Evolutionary conservation across 1,139 yeast species (phyloP).

Genomic region (Geotrichum aggregatum): DNA sequence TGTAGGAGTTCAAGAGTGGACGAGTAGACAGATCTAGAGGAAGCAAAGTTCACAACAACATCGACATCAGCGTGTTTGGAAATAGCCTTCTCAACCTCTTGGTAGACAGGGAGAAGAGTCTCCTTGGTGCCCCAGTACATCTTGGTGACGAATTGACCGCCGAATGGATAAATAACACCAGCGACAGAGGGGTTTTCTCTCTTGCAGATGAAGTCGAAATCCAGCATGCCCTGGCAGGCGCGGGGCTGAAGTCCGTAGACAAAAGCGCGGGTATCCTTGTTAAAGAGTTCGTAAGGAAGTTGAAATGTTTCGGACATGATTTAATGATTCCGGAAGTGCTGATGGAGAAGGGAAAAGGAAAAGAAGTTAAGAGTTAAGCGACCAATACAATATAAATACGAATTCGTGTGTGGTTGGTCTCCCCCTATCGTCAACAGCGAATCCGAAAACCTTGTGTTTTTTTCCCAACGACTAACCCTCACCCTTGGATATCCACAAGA

Average conservation of each 20-base stretch:
- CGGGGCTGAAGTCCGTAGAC: conserved; percentile 46
- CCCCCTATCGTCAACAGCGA: too few relatives aligned
- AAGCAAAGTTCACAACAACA: conserved; percentile 48
- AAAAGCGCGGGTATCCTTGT: conserved; percentile 44
- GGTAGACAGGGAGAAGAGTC: conserved; percentile 46
- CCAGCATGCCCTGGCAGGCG: conserved; percentile 49
- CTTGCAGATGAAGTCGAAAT: conserved; percentile 47
- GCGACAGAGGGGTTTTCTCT: conserved; percentile 48
- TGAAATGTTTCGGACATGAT: conserved; percentile 19
- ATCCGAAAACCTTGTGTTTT: too few relatives aligned
- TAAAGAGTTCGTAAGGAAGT: conserved; percentile 41
- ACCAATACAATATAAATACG: too few relatives aligned
- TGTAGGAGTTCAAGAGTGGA: conserved; percentile 48
- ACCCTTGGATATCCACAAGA: too few relatives aligned
- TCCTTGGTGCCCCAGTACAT: conserved; percentile 52
- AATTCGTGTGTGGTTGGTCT: too few relatives aligned
- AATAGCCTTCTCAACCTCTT: conserved; percentile 42
- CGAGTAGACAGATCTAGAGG: conserved; percentile 46
- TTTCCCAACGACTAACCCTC: too few relatives aligned
- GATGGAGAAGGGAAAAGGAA: not conserved
- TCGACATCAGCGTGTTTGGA: conserved; percentile 48
- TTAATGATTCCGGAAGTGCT: not conserved
- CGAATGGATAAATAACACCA: conserved; percentile 47
- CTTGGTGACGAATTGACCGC: conserved; percentile 46
- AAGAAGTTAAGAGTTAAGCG: not conserved